Evolutionary conservation across 768 basidiomycete genomes (phyloP).

Genomic region (Mycena metata): DNA sequence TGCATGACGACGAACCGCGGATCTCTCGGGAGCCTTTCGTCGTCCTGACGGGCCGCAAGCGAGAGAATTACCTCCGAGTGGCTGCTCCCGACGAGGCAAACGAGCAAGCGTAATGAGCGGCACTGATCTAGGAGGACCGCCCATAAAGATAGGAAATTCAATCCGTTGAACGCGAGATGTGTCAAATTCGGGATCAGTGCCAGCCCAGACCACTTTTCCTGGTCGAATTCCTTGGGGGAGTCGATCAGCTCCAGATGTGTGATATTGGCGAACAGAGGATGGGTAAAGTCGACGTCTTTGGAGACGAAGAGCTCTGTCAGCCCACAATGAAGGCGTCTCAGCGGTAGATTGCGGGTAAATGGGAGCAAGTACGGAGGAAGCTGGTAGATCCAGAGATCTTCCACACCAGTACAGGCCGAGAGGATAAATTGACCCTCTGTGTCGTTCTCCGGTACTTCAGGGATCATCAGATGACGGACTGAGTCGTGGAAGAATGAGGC

Average conservation of each 20-base stretch:
- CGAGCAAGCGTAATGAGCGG: not conserved
- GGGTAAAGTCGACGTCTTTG: not conserved
- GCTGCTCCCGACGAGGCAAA: not conserved
- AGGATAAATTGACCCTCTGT: not conserved
- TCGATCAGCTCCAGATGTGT: slow-evolving; percentile 12
- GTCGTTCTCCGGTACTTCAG: not conserved
- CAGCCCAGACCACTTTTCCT: not conserved
- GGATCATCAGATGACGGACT: not conserved
- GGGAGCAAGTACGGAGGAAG: not conserved
- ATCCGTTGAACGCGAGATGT: not conserved
- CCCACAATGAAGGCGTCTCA: slow-evolving; percentile 6
- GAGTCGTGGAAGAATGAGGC: not conserved
- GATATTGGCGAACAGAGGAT: not conserved
- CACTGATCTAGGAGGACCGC: not conserved
- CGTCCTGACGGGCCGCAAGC: not conserved
- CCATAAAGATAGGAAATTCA: not conserved
- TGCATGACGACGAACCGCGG: not conserved
- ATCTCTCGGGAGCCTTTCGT: not conserved
- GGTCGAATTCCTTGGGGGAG: not conserved
- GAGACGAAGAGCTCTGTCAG: not conserved
- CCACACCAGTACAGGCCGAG: slow-evolving; percentile 1
- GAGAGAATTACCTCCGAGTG: not conserved
- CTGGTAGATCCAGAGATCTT: slow-evolving; percentile 6
- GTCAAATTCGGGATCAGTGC: not conserved
- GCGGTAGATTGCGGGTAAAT: not conserved